Conservation (phyloP, 495 filamentous ascomycete genomes). For the Aspergillus leporis region DNA sequence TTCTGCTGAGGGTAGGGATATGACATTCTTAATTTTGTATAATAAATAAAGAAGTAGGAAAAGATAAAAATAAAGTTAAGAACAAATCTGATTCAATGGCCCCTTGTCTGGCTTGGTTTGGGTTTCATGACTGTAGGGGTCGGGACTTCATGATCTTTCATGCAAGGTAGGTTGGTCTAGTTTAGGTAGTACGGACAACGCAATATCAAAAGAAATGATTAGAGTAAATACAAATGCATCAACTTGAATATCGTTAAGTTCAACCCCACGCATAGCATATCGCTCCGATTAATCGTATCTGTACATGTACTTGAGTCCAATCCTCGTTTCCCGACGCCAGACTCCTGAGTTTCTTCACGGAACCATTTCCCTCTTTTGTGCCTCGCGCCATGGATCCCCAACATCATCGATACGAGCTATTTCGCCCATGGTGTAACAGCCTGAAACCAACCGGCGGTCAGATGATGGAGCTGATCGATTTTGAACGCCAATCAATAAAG, state of each 20-base stretch:
- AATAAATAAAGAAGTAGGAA: too few species aligned
- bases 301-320: background rate
- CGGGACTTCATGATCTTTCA: too few species aligned
- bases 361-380: background rate
- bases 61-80: background rate
- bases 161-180: too few species aligned
- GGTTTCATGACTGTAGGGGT: too few species aligned
- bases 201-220: conserved; percentile 19
- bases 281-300: conserved; percentile 1
- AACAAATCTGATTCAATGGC: background rate
- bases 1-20: background rate
- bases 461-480: background rate
- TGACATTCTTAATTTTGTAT: background rate
- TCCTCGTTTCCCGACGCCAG: conserved; percentile 10
- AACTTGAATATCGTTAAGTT: background rate
- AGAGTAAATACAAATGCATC: background rate
- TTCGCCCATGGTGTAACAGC: background rate
- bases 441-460: background rate
- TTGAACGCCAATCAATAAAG: background rate
- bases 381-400: conserved; percentile 1
- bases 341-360: conserved; percentile 1
- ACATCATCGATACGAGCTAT: background rate
- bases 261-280: background rate
- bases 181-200: background rate
- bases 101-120: background rate